These are phyloP conservation scores for Epichloe festucae DNA, from an alignment of 2,329 filamentous ascomycete species.

Conservation along the genomic window DNA sequence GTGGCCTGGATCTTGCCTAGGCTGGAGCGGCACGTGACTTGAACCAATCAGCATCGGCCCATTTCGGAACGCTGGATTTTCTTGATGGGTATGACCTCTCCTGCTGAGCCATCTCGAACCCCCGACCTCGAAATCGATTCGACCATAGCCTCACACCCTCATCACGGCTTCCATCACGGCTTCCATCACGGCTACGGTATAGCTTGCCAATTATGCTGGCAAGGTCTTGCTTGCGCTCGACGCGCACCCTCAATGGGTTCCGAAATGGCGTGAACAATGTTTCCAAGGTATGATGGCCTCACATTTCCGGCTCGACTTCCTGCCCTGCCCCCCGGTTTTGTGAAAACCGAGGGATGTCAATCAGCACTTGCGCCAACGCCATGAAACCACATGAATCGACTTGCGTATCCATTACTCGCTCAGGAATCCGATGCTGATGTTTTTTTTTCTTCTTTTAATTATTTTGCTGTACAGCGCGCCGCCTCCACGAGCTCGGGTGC, in stretches of 20 bases:
- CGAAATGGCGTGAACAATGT: constrained; percentile 60
- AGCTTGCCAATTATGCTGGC: constrained; percentile 68
- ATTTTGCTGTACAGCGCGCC: constrained; percentile 36
- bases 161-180: constrained; percentile 24
- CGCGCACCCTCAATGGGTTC: constrained; percentile 71
- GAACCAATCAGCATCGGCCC: constrained; percentile 28
- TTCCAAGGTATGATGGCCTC: constrained; percentile 51
- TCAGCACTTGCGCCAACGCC: constrained; percentile 12
- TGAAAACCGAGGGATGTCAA: constrained; percentile 17
- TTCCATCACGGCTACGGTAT: constrained; percentile 24
- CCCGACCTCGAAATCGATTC: constrained; percentile 23
- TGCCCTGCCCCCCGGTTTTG: not conserved
- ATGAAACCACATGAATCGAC: constrained; percentile 18
- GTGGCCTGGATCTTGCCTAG: constrained; percentile 6
- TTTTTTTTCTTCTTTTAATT: constrained; percentile 12
- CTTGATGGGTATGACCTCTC: constrained; percentile 22
- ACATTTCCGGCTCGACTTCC: constrained; percentile 14
- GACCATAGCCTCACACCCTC: constrained; percentile 20
- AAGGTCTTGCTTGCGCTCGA: constrained; percentile 78
- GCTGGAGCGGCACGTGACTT: constrained; percentile 21
- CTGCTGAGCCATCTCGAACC: constrained; percentile 25
- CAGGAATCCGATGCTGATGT: constrained; percentile 25
- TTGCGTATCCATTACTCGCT: constrained; percentile 9
- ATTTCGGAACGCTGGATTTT: constrained; percentile 32
- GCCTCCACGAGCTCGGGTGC: constrained; percentile 64